A percentile compares a stretch with the other conserved stretches of the same genome.
phyloP scores from a whole-genome alignment of 192 early-diverging fungal species.

The Coemansia sp. region DNA sequence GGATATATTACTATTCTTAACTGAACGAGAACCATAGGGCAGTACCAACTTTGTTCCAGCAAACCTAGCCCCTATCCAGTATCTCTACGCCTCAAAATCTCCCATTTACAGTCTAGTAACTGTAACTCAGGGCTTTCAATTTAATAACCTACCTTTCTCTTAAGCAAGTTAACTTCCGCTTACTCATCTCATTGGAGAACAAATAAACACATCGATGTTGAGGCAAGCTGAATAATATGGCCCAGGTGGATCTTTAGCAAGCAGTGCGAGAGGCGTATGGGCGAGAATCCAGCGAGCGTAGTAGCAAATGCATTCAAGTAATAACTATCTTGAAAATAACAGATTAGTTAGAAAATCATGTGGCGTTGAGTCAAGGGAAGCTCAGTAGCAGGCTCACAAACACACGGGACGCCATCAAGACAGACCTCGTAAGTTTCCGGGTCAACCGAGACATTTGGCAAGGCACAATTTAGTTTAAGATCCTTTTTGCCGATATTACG shows the following conservation, averaged over 20 bases:
- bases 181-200: no score
- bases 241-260: neutral
- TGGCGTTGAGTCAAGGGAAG: constrained; percentile 74
- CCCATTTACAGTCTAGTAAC: no score
- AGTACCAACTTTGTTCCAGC: no score
- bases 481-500: constrained; percentile 79
- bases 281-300: neutral
- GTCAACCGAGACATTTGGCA: constrained; percentile 83
- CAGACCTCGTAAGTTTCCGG: constrained; percentile 91
- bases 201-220: no score
- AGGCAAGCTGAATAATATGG: neutral
- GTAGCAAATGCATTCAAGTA: neutral
- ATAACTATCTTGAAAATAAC: neutral
- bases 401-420: constrained; percentile 73
- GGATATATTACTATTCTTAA: no score
- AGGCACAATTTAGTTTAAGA: constrained; percentile 83
- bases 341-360: constrained; percentile 26
- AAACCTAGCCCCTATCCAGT: no score
- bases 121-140: no score
- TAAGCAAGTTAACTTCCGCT: no score
- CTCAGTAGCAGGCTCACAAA: constrained; percentile 70
- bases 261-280: neutral
- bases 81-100: no score
- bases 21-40: no score
- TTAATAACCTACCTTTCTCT: no score